Conservation (phyloP, 2,329 filamentous ascomycete genomes). For the Nothomitra cinnamomea region DNA sequence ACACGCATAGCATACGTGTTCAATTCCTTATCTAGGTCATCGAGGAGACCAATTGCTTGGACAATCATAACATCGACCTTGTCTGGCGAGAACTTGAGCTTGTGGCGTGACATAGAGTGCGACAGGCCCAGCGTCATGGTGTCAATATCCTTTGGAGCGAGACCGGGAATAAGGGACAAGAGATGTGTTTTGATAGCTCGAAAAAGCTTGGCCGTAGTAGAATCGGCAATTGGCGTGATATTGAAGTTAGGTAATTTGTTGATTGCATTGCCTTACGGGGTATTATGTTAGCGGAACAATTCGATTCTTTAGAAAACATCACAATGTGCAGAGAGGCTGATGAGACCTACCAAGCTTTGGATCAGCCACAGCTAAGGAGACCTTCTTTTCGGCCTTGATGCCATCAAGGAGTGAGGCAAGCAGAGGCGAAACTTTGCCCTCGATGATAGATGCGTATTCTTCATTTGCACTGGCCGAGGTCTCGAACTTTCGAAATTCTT, state of each 20-base stretch:
- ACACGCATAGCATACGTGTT: conserved; percentile 98
- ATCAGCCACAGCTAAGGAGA: conserved; percentile 83
- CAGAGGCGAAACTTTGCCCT: conserved; percentile 87
- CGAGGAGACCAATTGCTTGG: conserved; percentile 82
- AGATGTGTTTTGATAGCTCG: conserved; percentile 87
- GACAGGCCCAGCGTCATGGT: conserved; percentile 94
- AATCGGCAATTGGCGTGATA: conserved; percentile 69
- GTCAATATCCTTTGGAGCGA: conserved; percentile 69
- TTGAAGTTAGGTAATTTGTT: conserved; percentile 79
- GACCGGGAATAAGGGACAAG: conserved; percentile 74
- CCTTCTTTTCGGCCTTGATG: conserved; percentile 95
- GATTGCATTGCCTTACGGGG: conserved; percentile 53
- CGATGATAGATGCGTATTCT: conserved; percentile 74
- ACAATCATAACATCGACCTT: conserved; percentile 99
- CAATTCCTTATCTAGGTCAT: conserved; percentile 95
- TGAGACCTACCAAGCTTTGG: conserved; percentile 52
- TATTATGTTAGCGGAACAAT: conserved; percentile 3
- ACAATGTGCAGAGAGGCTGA: not conserved
- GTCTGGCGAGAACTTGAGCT: conserved; percentile 95
- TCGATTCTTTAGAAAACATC: not conserved
- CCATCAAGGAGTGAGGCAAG: conserved; percentile 67
- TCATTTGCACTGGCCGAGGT: conserved; percentile 79
- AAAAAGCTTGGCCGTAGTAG: conserved; percentile 72
- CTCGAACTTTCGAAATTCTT: conserved; percentile 95
- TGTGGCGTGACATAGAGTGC: conserved; percentile 90